phyloP scores from a whole-genome alignment of 148 eudicot species.

The Vaccinium vitisidaea region DNA sequence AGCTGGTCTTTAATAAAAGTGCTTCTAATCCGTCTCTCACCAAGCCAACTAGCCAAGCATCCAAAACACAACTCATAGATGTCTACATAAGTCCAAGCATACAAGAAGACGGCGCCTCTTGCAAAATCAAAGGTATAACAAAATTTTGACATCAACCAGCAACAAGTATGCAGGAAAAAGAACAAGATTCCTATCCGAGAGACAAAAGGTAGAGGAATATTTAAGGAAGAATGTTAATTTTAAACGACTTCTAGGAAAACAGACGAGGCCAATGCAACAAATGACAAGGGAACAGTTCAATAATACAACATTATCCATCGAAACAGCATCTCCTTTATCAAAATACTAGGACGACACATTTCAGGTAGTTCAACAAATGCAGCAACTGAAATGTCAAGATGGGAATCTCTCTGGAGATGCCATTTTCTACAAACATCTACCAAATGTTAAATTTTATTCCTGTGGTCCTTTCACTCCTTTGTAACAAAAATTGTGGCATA shows the following conservation, averaged over 20 bases:
- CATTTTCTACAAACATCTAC: slow-evolving; percentile 9
- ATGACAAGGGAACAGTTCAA: neutral
- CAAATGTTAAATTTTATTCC: neutral
- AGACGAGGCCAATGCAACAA: neutral
- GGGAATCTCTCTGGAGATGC: neutral
- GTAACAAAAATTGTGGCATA: neutral
- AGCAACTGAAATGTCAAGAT: slow-evolving; percentile 1
- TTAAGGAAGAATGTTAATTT: neutral
- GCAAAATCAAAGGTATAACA: neutral
- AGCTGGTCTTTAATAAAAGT: neutral
- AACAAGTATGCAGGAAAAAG: neutral
- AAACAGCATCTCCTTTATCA: neutral
- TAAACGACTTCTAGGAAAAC: neutral
- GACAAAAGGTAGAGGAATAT: neutral
- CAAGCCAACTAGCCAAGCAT: neutral
- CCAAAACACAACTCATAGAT: neutral
- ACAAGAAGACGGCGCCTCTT: neutral
- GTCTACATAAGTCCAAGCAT: neutral
- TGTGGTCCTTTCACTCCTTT: neutral
- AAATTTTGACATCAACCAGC: neutral
- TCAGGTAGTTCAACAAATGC: slow-evolving; percentile 8
- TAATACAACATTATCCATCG: neutral
- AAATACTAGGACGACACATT: neutral
- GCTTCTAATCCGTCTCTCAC: neutral
- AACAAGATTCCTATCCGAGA: neutral